Percentiles rank a stretch among this genome's conserved stretches.
phyloP scores from a whole-genome alignment of 352 stramenopile species.

The Phytophthora melonis region DNA sequence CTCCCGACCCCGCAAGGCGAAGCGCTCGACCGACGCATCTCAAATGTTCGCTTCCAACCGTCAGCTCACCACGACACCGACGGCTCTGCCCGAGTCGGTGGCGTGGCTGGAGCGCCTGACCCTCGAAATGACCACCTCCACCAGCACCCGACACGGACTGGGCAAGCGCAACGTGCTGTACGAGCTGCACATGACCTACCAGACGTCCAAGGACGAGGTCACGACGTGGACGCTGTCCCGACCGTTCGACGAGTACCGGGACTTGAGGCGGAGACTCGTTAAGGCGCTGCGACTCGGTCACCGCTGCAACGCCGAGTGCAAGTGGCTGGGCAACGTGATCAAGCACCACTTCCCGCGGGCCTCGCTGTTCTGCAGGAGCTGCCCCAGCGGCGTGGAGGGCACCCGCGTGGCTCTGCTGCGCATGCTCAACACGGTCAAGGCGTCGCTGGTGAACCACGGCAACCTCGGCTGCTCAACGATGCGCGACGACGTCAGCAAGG shows the following conservation, averaged over 20 bases:
- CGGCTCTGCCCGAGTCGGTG: constrained; percentile 39
- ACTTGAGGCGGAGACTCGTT: constrained; percentile 50
- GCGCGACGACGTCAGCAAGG: constrained; percentile 38
- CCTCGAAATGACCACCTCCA: constrained; percentile 39
- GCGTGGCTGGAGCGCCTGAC: constrained; percentile 42
- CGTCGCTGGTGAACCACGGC: constrained; percentile 46
- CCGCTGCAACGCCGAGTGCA: constrained; percentile 65
- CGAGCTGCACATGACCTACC: constrained; percentile 45
- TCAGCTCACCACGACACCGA: constrained; percentile 4
- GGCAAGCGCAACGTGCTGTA: constrained; percentile 41
- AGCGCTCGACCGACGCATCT: constrained; percentile 5
- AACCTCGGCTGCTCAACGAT: constrained; percentile 45
- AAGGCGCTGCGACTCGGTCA: constrained; percentile 58
- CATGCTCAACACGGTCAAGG: constrained; percentile 47
- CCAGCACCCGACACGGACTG: constrained; percentile 23
- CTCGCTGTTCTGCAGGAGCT: constrained; percentile 44
- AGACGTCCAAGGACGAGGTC: constrained; percentile 29
- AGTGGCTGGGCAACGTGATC: constrained; percentile 64
- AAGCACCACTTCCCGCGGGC: constrained; percentile 62
- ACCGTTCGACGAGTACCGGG: constrained; percentile 52
- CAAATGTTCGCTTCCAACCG: constrained; percentile 31
- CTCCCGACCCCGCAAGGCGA: constrained; percentile 2
- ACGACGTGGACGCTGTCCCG: constrained; percentile 42
- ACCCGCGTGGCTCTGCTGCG: constrained; percentile 37
- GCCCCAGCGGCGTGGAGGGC: constrained; percentile 36